These are phyloP conservation scores for Triticum monococcum DNA, from an alignment of 176 grass and related monocot genomes.

Conservation along the genomic window DNA sequence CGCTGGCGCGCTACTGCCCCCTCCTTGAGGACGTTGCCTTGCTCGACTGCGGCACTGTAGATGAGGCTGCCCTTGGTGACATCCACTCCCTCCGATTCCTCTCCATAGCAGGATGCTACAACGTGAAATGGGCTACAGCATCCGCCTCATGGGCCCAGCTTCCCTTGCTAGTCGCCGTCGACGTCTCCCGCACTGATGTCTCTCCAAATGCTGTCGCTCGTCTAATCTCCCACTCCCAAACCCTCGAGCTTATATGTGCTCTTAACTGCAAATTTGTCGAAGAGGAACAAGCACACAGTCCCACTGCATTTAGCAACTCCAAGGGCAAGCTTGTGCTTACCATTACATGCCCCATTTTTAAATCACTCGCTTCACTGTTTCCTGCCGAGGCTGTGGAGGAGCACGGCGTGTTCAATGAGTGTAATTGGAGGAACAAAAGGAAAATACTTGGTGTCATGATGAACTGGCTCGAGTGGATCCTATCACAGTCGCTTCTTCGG, in stretches of 20 bases:
- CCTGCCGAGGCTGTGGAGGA: constrained; percentile 42
- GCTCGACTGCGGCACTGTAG: constrained; percentile 73
- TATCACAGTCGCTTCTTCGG: constrained; percentile 78
- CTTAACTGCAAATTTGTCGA: constrained; percentile 71
- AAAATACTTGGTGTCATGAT: constrained; percentile 60
- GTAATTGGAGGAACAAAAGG: constrained; percentile 50
- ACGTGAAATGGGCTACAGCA: constrained; percentile 82
- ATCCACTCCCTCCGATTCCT: constrained; percentile 76
- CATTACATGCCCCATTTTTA: constrained; percentile 56
- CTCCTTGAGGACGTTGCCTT: constrained; percentile 75
- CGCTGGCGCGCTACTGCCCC: constrained; percentile 70
- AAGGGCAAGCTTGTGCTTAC: constrained; percentile 87
- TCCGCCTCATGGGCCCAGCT: constrained; percentile 72
- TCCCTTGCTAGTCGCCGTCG: constrained; percentile 69
- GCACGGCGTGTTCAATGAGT: constrained; percentile 61
- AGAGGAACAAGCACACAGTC: constrained; percentile 63
- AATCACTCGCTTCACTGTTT: constrained; percentile 58
- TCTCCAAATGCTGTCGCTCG: constrained; percentile 61
- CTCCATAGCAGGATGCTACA: constrained; percentile 79
- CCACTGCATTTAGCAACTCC: constrained; percentile 59
- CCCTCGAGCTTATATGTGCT: constrained; percentile 62
- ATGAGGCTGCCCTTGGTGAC: constrained; percentile 63
- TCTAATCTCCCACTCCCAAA: constrained; percentile 73
- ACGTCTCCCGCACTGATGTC: constrained; percentile 82
- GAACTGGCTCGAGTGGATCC: constrained; percentile 85